A percentile compares a stretch with the other conserved stretches of the same genome.
These are phyloP conservation scores for Astraeus odoratus DNA, from an alignment of 768 basidiomycete species.

Conservation along the genomic window DNA sequence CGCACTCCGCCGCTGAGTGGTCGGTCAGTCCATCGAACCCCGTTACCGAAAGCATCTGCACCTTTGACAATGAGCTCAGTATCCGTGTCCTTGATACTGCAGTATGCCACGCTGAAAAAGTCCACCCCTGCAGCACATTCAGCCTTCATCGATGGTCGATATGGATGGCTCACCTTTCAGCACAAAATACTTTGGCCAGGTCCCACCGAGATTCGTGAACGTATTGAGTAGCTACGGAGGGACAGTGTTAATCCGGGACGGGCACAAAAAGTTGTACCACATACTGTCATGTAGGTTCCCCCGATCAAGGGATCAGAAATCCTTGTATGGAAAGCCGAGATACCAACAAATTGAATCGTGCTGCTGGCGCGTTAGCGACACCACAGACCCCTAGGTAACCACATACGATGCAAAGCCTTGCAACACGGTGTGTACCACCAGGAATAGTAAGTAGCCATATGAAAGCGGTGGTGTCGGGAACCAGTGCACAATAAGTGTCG, in stretches of 20 bases:
- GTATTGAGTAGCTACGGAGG: constrained; percentile 78
- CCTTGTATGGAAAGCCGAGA: constrained; percentile 97
- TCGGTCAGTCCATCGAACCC: constrained; percentile 7
- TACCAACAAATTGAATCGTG: constrained; percentile 98
- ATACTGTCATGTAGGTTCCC: constrained; percentile 99
- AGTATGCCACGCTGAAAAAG: constrained; percentile 77
- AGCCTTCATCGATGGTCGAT: constrained; percentile 1
- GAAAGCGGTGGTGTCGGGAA: constrained; percentile 79
- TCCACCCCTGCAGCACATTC: constrained; percentile 61
- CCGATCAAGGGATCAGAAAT: constrained; percentile 96
- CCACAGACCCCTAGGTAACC: not conserved
- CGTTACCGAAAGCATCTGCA: constrained; percentile 18
- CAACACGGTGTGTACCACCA: constrained; percentile 76
- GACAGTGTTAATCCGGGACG: constrained; percentile 1
- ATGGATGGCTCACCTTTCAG: constrained; percentile 57
- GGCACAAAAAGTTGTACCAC: not conserved
- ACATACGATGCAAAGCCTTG: constrained; percentile 81
- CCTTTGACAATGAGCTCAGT: constrained; percentile 49
- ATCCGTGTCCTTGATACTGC: constrained; percentile 58
- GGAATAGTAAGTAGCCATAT: constrained; percentile 68
- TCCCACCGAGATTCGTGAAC: constrained; percentile 93
- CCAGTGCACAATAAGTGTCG: constrained; percentile 71
- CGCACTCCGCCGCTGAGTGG: constrained; percentile 71
- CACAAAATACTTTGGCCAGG: constrained; percentile 96
- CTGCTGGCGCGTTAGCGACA: constrained; percentile 32